Percentiles rank a stretch among this genome's conserved stretches.
Evolutionary conservation across 1,284 basidiomycete species (phyloP).

Genomic region (Ustilago curta): DNA sequence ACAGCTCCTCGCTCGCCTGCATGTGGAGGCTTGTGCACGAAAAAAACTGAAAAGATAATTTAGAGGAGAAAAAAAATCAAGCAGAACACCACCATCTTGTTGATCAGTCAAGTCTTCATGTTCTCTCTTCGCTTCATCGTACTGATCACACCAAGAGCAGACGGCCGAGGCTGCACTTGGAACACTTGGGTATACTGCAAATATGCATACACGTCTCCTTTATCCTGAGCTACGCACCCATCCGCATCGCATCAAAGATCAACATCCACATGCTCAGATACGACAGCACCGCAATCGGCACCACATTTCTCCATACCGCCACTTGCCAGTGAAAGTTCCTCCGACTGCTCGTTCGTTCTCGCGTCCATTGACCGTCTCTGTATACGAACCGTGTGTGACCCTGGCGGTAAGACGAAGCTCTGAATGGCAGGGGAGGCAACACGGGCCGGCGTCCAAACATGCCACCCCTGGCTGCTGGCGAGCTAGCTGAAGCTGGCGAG

Average conservation of each 20-base stretch:
- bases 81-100: conserved; percentile 3
- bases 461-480: neutral
- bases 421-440: conserved; percentile 22
- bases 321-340: conserved; percentile 68
- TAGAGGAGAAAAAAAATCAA: neutral
- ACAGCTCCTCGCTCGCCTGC: neutral
- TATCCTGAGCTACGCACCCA: conserved; percentile 6
- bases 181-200: neutral
- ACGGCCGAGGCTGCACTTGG: too few species aligned
- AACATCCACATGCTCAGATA: conserved; percentile 65
- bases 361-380: conserved; percentile 18
- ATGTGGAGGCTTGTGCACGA: conserved; percentile 30
- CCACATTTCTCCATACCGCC: conserved; percentile 64
- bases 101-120: neutral
- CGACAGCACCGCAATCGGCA: conserved; percentile 62
- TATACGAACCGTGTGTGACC: conserved; percentile 25
- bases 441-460: conserved; percentile 11
- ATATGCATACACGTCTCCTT: neutral
- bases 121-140: neutral
- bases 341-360: conserved; percentile 41
- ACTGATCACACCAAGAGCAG: too few species aligned
- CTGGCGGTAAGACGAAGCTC: conserved; percentile 18
- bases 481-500: neutral
- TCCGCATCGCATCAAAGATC: conserved; percentile 46
- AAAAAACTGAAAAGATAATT: neutral